Conservation (phyloP, 306 rosid species). For the Cucumis sativus region DNA sequence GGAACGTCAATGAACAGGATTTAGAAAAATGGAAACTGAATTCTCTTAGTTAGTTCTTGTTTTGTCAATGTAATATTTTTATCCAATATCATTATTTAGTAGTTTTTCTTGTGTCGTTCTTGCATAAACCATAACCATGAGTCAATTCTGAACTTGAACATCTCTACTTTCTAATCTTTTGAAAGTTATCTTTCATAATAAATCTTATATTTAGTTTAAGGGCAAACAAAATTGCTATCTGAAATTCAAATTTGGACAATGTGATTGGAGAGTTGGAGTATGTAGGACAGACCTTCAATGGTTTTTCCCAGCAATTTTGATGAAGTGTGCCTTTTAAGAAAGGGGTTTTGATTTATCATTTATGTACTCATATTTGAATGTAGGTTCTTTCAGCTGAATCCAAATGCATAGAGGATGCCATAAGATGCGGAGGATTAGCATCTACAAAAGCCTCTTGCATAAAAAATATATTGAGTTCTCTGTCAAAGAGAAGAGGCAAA, state of each 20-base stretch:
- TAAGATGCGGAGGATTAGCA: constrained; percentile 85
- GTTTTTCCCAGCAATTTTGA: background rate
- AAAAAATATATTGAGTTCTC: constrained; percentile 46
- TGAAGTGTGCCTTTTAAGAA: background rate
- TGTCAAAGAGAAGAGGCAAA: constrained; percentile 59
- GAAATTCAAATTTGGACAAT: background rate
- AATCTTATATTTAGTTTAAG: background rate
- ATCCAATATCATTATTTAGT: no score
- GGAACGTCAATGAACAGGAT: background rate
- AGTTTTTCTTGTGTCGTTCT: no score
- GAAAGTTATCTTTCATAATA: background rate
- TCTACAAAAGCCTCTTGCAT: constrained; percentile 70
- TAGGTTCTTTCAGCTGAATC: constrained; percentile 61
- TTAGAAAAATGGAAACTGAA: background rate
- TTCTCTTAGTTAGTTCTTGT: background rate
- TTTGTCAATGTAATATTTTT: background rate
- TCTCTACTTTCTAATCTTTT: background rate
- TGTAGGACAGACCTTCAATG: background rate
- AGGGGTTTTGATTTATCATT: constrained; percentile 5
- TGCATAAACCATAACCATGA: background rate
- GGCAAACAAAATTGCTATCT: background rate
- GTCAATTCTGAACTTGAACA: background rate
- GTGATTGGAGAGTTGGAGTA: background rate
- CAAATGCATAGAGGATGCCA: constrained; percentile 51
- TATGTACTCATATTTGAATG: constrained; percentile 4